Evolutionary conservation across 1,284 basidiomycete species (phyloP).

Genomic region (Megacollybia platyphylla): DNA sequence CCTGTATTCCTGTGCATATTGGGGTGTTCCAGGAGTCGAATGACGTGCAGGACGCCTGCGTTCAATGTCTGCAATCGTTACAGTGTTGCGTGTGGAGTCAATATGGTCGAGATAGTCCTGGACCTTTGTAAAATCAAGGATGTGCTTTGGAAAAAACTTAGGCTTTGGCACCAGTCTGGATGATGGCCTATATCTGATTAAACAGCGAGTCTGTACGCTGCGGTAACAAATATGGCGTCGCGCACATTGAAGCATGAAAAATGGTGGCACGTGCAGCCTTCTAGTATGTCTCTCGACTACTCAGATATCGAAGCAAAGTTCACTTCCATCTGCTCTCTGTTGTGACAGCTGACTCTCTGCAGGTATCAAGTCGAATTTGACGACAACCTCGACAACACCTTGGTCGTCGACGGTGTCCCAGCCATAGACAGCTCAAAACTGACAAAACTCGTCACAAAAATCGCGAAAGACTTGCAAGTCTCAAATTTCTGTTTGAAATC

Average conservation of each 20-base stretch:
- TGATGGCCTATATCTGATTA: not conserved
- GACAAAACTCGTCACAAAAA: conserved; percentile 64
- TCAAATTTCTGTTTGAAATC: no score
- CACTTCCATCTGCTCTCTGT: conserved; percentile 12
- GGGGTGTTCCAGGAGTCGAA: conserved; percentile 21
- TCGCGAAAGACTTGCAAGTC: conserved; percentile 61
- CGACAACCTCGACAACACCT: conserved; percentile 76
- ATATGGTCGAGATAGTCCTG: conserved; percentile 44
- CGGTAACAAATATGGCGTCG: no score
- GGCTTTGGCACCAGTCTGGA: conserved; percentile 3
- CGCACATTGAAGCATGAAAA: no score
- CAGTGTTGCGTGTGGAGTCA: conserved; percentile 25
- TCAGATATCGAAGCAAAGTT: conserved; percentile 91
- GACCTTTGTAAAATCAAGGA: conserved; percentile 28
- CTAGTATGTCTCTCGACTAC: conserved; percentile 48
- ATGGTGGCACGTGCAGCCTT: no score
- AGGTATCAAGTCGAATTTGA: conserved; percentile 76
- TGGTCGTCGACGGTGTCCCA: conserved; percentile 82
- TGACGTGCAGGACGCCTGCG: conserved; percentile 28
- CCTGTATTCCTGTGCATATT: conserved; percentile 43
- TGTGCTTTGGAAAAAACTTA: conserved; percentile 7
- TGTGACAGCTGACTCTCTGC: conserved; percentile 2
- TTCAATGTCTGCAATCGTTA: conserved; percentile 44
- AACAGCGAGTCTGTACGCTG: no score
- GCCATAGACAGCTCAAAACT: conserved; percentile 76